Percentiles rank a stretch among this genome's conserved stretches.
Conservation (phyloP, 805 yeast species). For the Saccharomycopsis lassenensis region DNA sequence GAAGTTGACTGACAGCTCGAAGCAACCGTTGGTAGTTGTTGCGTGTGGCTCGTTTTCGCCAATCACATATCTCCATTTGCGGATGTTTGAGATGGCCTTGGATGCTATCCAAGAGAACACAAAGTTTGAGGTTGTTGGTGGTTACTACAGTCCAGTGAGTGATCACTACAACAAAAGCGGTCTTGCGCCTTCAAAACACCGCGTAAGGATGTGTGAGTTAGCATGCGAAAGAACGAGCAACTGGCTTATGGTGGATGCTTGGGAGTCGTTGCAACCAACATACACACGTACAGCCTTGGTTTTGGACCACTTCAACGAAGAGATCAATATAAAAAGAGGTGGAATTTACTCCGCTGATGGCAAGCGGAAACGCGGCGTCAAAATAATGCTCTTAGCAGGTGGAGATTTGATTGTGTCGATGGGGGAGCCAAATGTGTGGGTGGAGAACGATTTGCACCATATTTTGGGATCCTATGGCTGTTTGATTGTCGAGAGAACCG, state of each 20-base stretch:
- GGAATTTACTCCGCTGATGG: conserved; percentile 61
- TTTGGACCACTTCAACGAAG: conserved; percentile 92
- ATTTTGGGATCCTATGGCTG: conserved; percentile 95
- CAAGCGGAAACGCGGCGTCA: conserved; percentile 62
- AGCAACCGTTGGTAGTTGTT: conserved; percentile 84
- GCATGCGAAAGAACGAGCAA: conserved; percentile 95
- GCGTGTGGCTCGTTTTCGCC: conserved; percentile 98
- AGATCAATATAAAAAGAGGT: conserved; percentile 80
- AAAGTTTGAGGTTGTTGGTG: conserved; percentile 90
- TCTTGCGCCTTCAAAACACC: conserved; percentile 74
- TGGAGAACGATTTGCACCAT: conserved; percentile 88
- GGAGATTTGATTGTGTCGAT: conserved; percentile 95
- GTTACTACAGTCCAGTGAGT: conserved; percentile 88
- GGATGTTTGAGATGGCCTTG: conserved; percentile 99
- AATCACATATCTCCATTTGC: conserved; percentile 81
- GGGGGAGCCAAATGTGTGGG: conserved; percentile 99
- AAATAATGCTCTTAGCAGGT: conserved; percentile 93
- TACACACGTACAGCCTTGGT: conserved; percentile 94
- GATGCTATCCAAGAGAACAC: conserved; percentile 89
- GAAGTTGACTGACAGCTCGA: conserved; percentile 57
- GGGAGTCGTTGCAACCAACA: conserved; percentile 89
- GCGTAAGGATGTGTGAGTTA: conserved; percentile 96
- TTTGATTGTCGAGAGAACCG: conserved; percentile 92
- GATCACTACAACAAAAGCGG: conserved; percentile 93
- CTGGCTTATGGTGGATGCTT: conserved; percentile 99